These are phyloP conservation scores for Fusarium camptoceras DNA, from an alignment of 2,329 filamentous ascomycete genomes.

Conservation along the genomic window DNA sequence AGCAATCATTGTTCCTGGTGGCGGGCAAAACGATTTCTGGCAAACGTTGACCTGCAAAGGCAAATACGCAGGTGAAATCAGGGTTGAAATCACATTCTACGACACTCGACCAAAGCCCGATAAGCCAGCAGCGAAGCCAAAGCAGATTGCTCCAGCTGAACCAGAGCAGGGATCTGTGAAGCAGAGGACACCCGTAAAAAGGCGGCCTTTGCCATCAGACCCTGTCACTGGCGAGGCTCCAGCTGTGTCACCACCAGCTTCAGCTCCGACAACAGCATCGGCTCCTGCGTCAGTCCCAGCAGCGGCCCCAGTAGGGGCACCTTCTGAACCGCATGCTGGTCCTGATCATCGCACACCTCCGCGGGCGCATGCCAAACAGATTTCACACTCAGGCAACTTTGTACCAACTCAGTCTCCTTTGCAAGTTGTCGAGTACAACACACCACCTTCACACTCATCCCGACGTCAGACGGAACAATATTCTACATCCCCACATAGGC, in stretches of 20 bases:
- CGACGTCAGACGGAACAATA: conserved; percentile 54
- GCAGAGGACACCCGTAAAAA: conserved; percentile 75
- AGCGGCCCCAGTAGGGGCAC: conserved; percentile 39
- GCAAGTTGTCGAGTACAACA: conserved; percentile 64
- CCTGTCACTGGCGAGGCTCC: conserved; percentile 71
- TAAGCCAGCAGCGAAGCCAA: conserved; percentile 69
- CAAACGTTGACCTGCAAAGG: conserved; percentile 87
- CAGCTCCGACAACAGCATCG: conserved; percentile 10
- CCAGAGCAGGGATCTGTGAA: conserved; percentile 55
- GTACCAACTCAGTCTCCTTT: conserved; percentile 65
- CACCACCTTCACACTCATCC: conserved; percentile 53
- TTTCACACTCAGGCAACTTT: conserved; percentile 52
- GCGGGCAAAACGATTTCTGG: conserved; percentile 95
- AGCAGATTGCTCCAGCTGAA: conserved; percentile 53
- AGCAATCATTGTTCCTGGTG: conserved; percentile 83
- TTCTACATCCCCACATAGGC: conserved; percentile 49
- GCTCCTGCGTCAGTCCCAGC: conserved; percentile 13
- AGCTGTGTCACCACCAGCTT: conserved; percentile 25
- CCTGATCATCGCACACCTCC: conserved; percentile 62
- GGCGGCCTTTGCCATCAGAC: conserved; percentile 85
- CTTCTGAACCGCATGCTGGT: conserved; percentile 48
- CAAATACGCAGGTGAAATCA: conserved; percentile 95
- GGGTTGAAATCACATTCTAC: conserved; percentile 97
- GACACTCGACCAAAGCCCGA: conserved; percentile 87
- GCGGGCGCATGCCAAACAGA: conserved; percentile 58